Evolutionary conservation across 202 grass and related monocot genomes (phyloP).

Genomic region (Setaria italica): DNA sequence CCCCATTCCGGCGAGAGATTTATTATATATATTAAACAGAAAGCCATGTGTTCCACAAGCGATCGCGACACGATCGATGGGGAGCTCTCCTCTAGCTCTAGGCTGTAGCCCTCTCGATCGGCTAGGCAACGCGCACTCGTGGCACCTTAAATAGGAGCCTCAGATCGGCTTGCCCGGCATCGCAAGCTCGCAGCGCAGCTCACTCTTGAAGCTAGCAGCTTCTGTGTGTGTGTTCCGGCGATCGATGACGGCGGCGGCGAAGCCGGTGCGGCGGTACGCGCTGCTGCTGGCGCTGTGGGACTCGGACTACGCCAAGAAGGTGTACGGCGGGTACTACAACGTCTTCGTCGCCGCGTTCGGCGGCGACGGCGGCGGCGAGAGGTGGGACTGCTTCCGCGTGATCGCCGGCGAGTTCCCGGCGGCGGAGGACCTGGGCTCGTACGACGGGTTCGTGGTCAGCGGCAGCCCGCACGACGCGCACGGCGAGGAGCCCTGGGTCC

Average conservation of each 20-base stretch:
- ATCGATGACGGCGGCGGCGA: not conserved
- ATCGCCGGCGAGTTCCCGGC: conserved; percentile 65
- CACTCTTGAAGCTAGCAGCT: no score
- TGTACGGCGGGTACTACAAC: conserved; percentile 57
- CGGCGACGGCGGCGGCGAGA: not conserved
- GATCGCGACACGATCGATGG: not conserved
- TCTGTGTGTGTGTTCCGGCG: not conserved
- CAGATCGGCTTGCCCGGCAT: not conserved
- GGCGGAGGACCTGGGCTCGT: conserved; percentile 39
- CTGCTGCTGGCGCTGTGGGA: conserved; percentile 59
- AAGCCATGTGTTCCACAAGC: conserved; percentile 19
- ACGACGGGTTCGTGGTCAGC: conserved; percentile 67
- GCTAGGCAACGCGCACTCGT: not conserved
- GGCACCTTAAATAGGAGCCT: not conserved
- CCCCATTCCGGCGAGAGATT: no score
- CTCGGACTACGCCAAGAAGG: conserved; percentile 59
- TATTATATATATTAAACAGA: no score
- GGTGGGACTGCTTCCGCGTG: conserved; percentile 57
- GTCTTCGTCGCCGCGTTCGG: conserved; percentile 53
- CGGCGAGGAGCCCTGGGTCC: conserved; percentile 64
- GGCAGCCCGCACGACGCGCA: conserved; percentile 69
- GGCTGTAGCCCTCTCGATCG: no score
- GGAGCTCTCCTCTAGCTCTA: no score
- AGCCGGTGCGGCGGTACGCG: conserved; percentile 42
- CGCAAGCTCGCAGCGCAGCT: no score